Percentiles rank a stretch among this genome's conserved stretches.
phyloP scores from a whole-genome alignment of 495 filamentous ascomycete genomes.

The Aspergillus bridgeri region DNA sequence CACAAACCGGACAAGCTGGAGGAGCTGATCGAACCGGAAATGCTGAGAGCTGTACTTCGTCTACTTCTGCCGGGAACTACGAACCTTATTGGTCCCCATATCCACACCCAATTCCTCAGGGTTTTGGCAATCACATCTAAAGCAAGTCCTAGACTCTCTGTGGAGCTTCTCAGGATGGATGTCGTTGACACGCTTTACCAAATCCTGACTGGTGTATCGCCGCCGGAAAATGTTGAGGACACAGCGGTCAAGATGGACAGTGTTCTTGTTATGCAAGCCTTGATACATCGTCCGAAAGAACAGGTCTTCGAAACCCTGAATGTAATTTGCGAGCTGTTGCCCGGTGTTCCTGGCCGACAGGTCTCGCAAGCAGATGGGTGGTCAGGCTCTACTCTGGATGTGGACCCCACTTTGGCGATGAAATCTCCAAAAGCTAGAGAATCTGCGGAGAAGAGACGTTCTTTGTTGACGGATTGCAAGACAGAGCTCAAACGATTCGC shows the following conservation, averaged over 20 bases:
- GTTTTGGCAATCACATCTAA: constrained; percentile 85
- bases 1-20: constrained; percentile 82
- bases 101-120: constrained; percentile 94
- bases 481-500: constrained; percentile 86
- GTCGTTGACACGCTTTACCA: constrained; percentile 98
- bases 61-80: constrained; percentile 91
- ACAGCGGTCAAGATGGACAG: constrained; percentile 89
- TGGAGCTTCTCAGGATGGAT: constrained; percentile 92
- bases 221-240: constrained; percentile 75
- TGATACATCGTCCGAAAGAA: constrained; percentile 95
- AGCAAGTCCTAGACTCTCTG: constrained; percentile 81
- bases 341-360: constrained; percentile 42
- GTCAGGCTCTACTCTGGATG: constrained; percentile 46
- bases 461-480: constrained; percentile 75
- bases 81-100: constrained; percentile 89
- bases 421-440: constrained; percentile 50
- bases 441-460: constrained; percentile 72
- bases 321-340: constrained; percentile 94
- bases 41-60: constrained; percentile 84
- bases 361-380: constrained; percentile 49
- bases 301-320: constrained; percentile 97
- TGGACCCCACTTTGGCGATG: constrained; percentile 25
- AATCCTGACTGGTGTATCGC: constrained; percentile 93
- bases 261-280: constrained; percentile 96
- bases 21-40: constrained; percentile 80